Base-by-base conservation (phyloP, 768 basidiomycete genomes). In the Rhodotorula toruloides region DNA sequence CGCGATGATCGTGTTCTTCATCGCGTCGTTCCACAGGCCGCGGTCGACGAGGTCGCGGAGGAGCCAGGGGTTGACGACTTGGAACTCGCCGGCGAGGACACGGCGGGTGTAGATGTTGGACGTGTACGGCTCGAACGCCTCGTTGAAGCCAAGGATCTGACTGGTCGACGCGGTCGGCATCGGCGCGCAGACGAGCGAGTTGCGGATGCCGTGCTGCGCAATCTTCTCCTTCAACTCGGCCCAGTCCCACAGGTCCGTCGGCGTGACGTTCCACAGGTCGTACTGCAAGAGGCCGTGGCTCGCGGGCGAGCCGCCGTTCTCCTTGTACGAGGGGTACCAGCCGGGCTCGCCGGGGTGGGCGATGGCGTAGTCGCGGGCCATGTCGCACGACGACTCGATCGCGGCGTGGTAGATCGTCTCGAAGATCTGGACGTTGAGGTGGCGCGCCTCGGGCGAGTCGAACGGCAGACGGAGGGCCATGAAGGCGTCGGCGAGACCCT, bases 1-100 rank as follows among this genome's bases (percentile, higher is more conserved):
- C 21, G 96, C 96, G 73, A 99, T 98, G 79, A 99, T 91, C 84
- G 90, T 87, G 80, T 97, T 93, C 84, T 94, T 96, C 94, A 98
- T 98, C 77, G 89, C 85, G 76, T 99, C 94, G 74, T 97, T 85
- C 96, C 96, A 99, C 12, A 98, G 84, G 40, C 87, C 87, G 61
- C 87, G 88, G 72, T 94, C 90, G 73, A 97, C 94, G 63, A 99
- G 88, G 73, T 99, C 96, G 63, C 91, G 87, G n/a, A 99, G 85
- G 57, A 99, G 84, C 96, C 96, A 98, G 0, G 96, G 96, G 81
- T 92, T 96, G 66, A 97, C 96, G 64, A 99, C 85, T 78, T 97
- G 94, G 88, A 99, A 99, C 81, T 99, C 96, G 57, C 96, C 96
- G 37, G 94, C 91, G n/a, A 99, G 86, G 22, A 98, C 96, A 75